These are phyloP conservation scores for Kuraishia ogatae DNA, from an alignment of 805 yeast genomes.

Conservation along the genomic window DNA sequence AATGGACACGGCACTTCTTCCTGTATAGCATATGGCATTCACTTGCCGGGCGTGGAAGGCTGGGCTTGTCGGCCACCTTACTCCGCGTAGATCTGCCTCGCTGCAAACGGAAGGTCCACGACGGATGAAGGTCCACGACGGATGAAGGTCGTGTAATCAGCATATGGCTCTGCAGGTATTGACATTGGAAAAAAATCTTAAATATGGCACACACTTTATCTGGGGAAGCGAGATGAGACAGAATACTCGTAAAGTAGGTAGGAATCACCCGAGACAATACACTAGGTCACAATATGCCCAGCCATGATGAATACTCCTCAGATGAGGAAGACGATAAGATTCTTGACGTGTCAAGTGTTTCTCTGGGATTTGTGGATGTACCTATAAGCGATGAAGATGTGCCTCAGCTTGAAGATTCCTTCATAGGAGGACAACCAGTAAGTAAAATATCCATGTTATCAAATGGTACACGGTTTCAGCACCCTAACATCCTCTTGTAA, in stretches of 20 bases:
- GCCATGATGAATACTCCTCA: neutral
- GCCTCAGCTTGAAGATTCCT: slow-evolving; percentile 54
- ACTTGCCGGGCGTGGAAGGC: too few relatives aligned
- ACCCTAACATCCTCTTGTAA: neutral
- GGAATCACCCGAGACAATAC: neutral
- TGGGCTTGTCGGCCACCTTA: too few relatives aligned
- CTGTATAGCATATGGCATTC: too few relatives aligned
- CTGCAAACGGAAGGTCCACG: neutral
- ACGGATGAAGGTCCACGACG: neutral
- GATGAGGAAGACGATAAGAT: neutral
- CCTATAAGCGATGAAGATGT: slow-evolving; percentile 39
- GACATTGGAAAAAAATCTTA: neutral
- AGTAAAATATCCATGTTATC: slow-evolving; percentile 5
- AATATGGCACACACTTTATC: neutral
- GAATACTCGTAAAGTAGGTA: neutral
- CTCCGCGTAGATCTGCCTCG: neutral
- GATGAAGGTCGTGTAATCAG: neutral
- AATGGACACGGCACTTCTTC: too few relatives aligned
- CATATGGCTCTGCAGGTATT: neutral
- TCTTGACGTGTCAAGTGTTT: neutral
- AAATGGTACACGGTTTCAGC: neutral
- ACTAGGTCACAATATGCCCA: neutral
- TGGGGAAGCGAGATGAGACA: neutral
- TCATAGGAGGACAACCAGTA: slow-evolving; percentile 70
- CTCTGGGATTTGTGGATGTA: slow-evolving; percentile 57